Conservation (phyloP, 2,329 filamentous ascomycete genomes). For the Fusarium verticillioides region DNA sequence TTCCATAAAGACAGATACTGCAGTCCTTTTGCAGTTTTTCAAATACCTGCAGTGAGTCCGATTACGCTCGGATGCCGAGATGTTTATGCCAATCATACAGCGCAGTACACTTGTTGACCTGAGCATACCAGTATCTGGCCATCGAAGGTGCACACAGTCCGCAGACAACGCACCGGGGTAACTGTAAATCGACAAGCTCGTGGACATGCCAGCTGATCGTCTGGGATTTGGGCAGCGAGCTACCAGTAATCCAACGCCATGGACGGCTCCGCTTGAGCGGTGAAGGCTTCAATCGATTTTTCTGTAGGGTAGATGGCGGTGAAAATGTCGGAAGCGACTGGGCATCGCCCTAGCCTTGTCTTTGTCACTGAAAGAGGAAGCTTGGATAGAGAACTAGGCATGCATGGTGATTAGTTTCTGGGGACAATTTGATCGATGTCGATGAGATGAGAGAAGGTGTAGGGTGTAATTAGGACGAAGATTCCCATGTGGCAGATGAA, state of each 20-base stretch:
- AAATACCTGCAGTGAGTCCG: constrained; percentile 6
- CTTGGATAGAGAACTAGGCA: constrained; percentile 8
- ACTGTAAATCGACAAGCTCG: constrained; percentile 25
- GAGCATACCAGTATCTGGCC: constrained; percentile 13
- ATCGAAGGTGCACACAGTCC: constrained; percentile 8
- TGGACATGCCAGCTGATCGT: constrained; percentile 41
- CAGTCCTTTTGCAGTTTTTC: constrained; percentile 1
- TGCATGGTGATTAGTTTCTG: not conserved
- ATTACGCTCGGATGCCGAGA: constrained; percentile 11
- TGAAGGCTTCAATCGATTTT: constrained; percentile 30
- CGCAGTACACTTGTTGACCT: constrained; percentile 24
- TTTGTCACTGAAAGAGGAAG: constrained; percentile 26
- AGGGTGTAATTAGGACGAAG: not conserved
- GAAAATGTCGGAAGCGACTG: constrained; percentile 29
- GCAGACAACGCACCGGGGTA: constrained; percentile 4
- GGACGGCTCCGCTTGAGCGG: constrained; percentile 38
- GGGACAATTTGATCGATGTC: not conserved
- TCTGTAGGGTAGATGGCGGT: constrained; percentile 45
- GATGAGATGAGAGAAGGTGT: not conserved
- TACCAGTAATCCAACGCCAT: constrained; percentile 22
- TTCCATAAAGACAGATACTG: constrained; percentile 15
- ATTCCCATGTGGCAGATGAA: constrained; percentile 4
- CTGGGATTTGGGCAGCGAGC: constrained; percentile 39
- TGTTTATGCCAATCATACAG: constrained; percentile 8
- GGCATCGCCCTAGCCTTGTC: constrained; percentile 4